Conservation (phyloP, 768 basidiomycete genomes). For the Hericium rajendrae region DNA sequence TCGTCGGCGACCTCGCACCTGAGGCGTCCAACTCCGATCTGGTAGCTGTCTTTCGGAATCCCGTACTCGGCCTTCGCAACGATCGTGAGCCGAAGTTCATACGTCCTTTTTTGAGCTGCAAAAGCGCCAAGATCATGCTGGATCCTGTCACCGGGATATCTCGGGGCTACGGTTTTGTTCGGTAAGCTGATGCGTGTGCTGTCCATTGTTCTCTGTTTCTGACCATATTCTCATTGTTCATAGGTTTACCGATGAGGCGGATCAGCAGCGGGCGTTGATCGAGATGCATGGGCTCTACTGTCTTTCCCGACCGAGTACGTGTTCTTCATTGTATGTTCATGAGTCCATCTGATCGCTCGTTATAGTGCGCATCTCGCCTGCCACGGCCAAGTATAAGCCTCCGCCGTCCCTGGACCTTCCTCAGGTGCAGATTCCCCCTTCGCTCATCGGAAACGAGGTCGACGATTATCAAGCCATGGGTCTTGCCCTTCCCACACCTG, state of each 20-base stretch:
- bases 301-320: conserved; percentile 78
- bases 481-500: conserved; percentile 40
- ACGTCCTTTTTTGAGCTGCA: conserved; percentile 81
- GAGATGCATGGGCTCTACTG: conserved; percentile 92
- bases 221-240: conserved; percentile 11
- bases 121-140: conserved; percentile 93
- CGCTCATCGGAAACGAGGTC: not conserved
- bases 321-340: not conserved
- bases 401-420: conserved; percentile 24
- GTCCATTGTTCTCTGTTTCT: not conserved
- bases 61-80: conserved; percentile 73
- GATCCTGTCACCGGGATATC: conserved; percentile 86
- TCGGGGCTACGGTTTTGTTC: conserved; percentile 87
- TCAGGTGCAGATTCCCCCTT: conserved; percentile 11
- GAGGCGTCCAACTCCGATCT: conserved; percentile 93
- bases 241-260: conserved; percentile 81
- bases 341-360: conserved; percentile 12
- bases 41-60: conserved; percentile 89
- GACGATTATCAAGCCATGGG: conserved; percentile 28
- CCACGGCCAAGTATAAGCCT: conserved; percentile 79
- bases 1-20: conserved; percentile 88
- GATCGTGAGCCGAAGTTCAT: conserved; percentile 87
- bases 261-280: conserved; percentile 82
- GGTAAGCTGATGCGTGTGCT: conserved; percentile 33
- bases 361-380: conserved; percentile 83